Evolutionary conservation across 768 basidiomycete species (phyloP).

Genomic region (Suillus variegatus): DNA sequence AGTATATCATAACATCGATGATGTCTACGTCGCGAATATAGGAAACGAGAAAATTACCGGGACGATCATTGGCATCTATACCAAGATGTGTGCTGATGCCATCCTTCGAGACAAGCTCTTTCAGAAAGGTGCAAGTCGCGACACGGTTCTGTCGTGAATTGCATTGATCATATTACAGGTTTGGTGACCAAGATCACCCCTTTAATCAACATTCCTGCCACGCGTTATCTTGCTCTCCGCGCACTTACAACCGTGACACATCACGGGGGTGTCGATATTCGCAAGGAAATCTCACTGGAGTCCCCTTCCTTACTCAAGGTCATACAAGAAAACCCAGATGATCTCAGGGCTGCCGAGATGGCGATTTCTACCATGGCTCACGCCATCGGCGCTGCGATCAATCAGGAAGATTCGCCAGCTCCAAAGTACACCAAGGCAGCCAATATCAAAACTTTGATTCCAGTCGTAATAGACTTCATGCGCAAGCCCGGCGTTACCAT

Average conservation of each 20-base stretch:
- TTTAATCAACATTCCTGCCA: slow-evolving; percentile 47
- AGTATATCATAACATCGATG: slow-evolving; percentile 51
- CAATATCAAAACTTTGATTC: slow-evolving; percentile 46
- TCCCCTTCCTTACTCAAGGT: slow-evolving; percentile 44
- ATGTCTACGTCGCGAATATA: slow-evolving; percentile 43
- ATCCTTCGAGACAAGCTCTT: slow-evolving; percentile 61
- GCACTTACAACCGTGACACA: slow-evolving; percentile 61
- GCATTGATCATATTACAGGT: slow-evolving; percentile 35
- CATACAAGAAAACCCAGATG: slow-evolving; percentile 51
- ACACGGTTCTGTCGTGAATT: not conserved
- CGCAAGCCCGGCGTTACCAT: slow-evolving; percentile 43
- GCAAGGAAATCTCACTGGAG: slow-evolving; percentile 50
- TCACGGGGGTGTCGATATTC: slow-evolving; percentile 54
- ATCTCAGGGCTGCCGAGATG: slow-evolving; percentile 50
- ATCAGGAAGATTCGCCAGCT: slow-evolving; percentile 39
- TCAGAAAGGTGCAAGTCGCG: slow-evolving; percentile 44
- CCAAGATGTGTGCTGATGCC: slow-evolving; percentile 63
- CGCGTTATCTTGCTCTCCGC: slow-evolving; percentile 54
- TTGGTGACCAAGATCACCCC: slow-evolving; percentile 59
- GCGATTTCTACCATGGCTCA: slow-evolving; percentile 55
- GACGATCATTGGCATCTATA: slow-evolving; percentile 61
- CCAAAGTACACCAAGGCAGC: slow-evolving; percentile 40
- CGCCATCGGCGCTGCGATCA: slow-evolving; percentile 45
- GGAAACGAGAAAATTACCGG: slow-evolving; percentile 52
- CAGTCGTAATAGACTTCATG: slow-evolving; percentile 42